A percentile compares a stretch with the other conserved stretches of the same genome.
Evolutionary conservation across 192 early-diverging fungal genomes (phyloP).

Genomic region (Backusella luteola): DNA sequence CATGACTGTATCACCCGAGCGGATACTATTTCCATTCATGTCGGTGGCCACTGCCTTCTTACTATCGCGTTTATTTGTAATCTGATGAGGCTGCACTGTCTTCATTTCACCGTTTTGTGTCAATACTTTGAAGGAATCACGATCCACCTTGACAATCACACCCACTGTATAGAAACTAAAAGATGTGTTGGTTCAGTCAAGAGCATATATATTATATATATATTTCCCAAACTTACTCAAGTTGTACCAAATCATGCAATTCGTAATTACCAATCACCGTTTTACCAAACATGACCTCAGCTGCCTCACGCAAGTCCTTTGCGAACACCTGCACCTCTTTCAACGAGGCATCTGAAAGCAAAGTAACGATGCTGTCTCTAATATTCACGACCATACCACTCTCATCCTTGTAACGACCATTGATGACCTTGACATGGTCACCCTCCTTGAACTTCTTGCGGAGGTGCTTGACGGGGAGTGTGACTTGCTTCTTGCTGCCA

Average conservation of each 20-base stretch:
- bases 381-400: constrained; percentile 89
- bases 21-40: constrained; percentile 51
- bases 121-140: constrained; percentile 72
- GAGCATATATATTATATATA: background rate
- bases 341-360: constrained; percentile 69
- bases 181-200: background rate
- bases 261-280: constrained; percentile 71
- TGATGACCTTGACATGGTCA: constrained; percentile 92
- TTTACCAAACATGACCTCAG: constrained; percentile 63
- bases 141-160: constrained; percentile 79
- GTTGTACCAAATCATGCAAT: constrained; percentile 83
- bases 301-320: constrained; percentile 79
- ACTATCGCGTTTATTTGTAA: constrained; percentile 68
- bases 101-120: constrained; percentile 71
- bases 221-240: constrained; percentile 52
- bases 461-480: constrained; percentile 67
- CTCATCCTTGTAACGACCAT: constrained; percentile 80
- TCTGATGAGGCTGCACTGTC: constrained; percentile 66
- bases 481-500: constrained; percentile 52
- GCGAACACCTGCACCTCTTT: constrained; percentile 85
- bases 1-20: constrained; percentile 71
- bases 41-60: constrained; percentile 48
- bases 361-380: constrained; percentile 76
- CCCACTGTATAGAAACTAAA: constrained; percentile 69
- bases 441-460: constrained; percentile 89